Base-by-base conservation (phyloP, 768 basidiomycete species). In the Lactarius vividus region DNA sequence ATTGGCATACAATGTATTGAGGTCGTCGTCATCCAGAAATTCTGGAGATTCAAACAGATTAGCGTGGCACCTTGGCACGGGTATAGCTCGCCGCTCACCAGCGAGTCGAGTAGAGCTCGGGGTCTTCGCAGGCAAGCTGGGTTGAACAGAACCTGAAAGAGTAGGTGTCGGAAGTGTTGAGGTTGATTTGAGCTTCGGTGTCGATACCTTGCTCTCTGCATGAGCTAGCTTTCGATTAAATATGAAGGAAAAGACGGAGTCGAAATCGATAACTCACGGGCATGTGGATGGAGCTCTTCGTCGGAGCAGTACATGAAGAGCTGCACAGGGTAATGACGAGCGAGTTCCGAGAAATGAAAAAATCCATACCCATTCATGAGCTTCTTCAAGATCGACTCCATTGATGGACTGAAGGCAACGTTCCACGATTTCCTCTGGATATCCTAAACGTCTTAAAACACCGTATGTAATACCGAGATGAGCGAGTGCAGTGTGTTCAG, bases 401-500 rank as follows among this genome's bases (percentile, higher is more conserved):
- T 79, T 75, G 31, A 93, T 85, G 7, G 81, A 75, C 59, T 79
- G 76, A 54, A 98, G 75, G 74, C 94, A 97, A 70, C 89, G 82
- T 57, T 84, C 81, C 7, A 94, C 88, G 60, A 84, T 79, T 13
- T 81, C 81, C 71, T 91, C 86, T 1, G 82, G 75, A 73, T 94
- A 94, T 4, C 92, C 92, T 28, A 95, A 79, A 57, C 91, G 83
- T 67, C 89, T 80, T 29, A 98, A 79, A 31, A 90, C 84, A 53
- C 94, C 92, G 72, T 91, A 94, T 0, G 90, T 90, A 52, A 92
- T 81, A 18, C 85, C 95, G 28, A 97, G 80, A 63, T 85, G 84
- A 11, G 84, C 75, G 2, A 92, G 75, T 3, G 81, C 77, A 73
- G 91, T 96, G 49, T 96, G 93, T 70, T 87, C 86, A 1, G 84